Base-by-base conservation (phyloP, 768 basidiomycete genomes). In the Termitomyces titanicus region DNA sequence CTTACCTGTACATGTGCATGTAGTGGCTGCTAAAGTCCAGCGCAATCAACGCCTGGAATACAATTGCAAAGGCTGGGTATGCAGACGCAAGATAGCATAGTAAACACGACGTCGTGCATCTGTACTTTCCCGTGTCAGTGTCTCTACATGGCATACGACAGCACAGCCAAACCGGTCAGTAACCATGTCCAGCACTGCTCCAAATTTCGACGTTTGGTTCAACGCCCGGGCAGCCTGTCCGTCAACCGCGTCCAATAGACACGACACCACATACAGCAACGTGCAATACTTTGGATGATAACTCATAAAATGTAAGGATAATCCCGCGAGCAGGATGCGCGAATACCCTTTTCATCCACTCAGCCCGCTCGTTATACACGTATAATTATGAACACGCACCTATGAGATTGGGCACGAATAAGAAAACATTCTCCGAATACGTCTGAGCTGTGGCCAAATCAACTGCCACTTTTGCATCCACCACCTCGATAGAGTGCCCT, bases 1-100 rank as follows among this genome's bases (percentile, higher is more conserved):
- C 62, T 50, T 64, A 95, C 96, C 96, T 97, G 71, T 98, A 97
- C 97, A 98, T 99, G 71, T 98, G 97, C 85, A 98, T 98, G 73
- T 98, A 98, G 72, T 98, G 97, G 62, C 93, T 96, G 63, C 90
- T 88, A 69, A 99, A 99, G 70, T 99, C 97, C 54, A 99, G 83
- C 0, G 95, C 85, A 72, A 99, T 99, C 58, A 99, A 83, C 74
- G 92, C 88, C 72, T 97, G 94, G 78, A 99, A 98, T 47, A 86
- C 64, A 33, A 96, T 74, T 3, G 95, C 90, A 59, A 78, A 92
- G n/a, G 72, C 64, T 4, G 94, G 94, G 74, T 98, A 98, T 49
- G 84, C 92, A 10, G 88, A 88, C 17, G 94, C 85, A 33, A 99
- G 83, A 76, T 94, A 98, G 70, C 93, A 96, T 25, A 99, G 78